Base-by-base conservation (phyloP, 73 alveolate species). In the Effrenium voratum region DNA sequence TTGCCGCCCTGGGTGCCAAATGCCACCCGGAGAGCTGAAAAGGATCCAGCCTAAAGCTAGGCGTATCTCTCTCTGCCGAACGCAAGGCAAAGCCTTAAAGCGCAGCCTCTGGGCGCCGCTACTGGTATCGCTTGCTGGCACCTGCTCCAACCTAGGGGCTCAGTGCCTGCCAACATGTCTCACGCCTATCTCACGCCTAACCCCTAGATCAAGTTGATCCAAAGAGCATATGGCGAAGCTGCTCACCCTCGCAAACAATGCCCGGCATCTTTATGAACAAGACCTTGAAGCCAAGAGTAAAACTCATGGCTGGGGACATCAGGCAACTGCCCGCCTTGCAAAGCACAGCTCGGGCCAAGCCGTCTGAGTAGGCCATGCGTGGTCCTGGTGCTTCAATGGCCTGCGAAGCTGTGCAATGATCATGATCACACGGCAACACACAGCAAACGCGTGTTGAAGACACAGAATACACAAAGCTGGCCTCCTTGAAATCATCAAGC, bases 311-410 rank as follows among this genome's bases (percentile, higher is more conserved):
- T 1, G 79, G 16, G 22, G 15, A 24, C n/a, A 66, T 24, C 43
- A 12, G 43, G 44, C 47, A 3, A 26, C 41, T 16, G 2, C 82
- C 38, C 30, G 59, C 93, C 93, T 84, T 30, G 79, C 93, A 84
- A 28, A 84, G 93, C 49, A 84, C 93, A 32, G 93, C 93, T 22
- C 46, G 43, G 46, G 93, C 93, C 59, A 84, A 30, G 77, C 93
- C 93, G 19, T 84, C 93, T 36, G 59, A 45, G 45, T 50, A 84
- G 57, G 93, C 93, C 34, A 84, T 22, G 26, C 93, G 93, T 2
- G 93, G 93, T 34, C 93, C 93, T 1, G 93, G 93, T 24, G 93
- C 93, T 43, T 84, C 93, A 43, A 84, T 52, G 93, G 93, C 93
- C 93, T 84, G 63, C 26, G 49, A 66, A 19, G 40, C 41, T 32